Base-by-base conservation (phyloP, 371 early-diverging fungal genomes). In the Vairimorpha apis region DNA sequence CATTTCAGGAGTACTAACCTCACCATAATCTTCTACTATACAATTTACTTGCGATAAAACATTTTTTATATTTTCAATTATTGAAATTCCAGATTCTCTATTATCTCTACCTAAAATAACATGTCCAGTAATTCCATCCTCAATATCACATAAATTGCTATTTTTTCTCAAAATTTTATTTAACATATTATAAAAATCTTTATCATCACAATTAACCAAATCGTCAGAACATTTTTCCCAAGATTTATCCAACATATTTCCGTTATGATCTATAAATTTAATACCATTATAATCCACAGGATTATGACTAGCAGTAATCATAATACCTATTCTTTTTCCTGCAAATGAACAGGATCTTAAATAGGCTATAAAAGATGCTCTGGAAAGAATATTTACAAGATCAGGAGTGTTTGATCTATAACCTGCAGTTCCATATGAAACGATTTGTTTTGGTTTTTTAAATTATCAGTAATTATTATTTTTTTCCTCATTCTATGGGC, bases 241-340 rank as follows among this genome's bases (percentile, higher is more conserved):
- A n/a, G 87, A 85, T 82, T 89, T 89, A 75, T 89, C 89, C 38
- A 97, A 86, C 95, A 95, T 95, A 84, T 97, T 95, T 64, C 99
- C 99, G 76, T 89, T 87, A 69, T 94, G 93, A 82, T 97, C 99
- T 14, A 96, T 93, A 63, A 95, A 86, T 83, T 99, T 99, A 77
- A 96, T 91, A 65, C 99, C 99, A 81, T 99, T 99, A 85, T 99
- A 97, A 4, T 86, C 85, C 73, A 86, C 92, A 64, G 93, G 91
- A 83, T 97, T 97, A 85, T 99, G 99, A 38, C 93, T 93, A 44
- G 97, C 99, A 55, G 99, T 99, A 70, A 99, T 87, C 95, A 97
- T 95, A 45, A 93, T 88, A 73, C 99, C 99, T 70, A 99, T 92
- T 67, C 86, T 86, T 72, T 89, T 86, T 47, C 94, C 92, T 64